Conservation (phyloP, 495 filamentous ascomycete species). For the Aspergillus diversus region DNA sequence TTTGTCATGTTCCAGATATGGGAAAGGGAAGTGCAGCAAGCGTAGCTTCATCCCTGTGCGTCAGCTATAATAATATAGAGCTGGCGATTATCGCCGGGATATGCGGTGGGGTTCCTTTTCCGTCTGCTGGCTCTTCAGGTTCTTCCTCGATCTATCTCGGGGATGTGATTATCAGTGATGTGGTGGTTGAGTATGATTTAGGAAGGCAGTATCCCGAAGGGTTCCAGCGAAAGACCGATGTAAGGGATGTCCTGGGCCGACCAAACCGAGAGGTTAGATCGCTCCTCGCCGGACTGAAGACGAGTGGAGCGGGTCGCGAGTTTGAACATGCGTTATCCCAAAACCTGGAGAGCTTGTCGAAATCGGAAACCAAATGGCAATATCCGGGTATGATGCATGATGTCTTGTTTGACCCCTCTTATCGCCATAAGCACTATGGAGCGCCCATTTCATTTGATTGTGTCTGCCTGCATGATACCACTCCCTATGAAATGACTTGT, state of each 20-base stretch:
- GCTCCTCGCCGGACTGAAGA: conserved; percentile 28
- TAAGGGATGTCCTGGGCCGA: conserved; percentile 34
- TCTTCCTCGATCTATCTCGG: conserved; percentile 40
- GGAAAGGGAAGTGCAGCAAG: conserved; percentile 36
- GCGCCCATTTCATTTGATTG: background rate
- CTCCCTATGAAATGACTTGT: background rate
- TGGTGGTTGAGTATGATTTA: conserved; percentile 43
- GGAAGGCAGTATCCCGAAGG: conserved; percentile 34
- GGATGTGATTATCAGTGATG: conserved; percentile 49
- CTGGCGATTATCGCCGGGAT: conserved; percentile 35
- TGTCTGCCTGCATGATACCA: background rate
- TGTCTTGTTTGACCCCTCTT: conserved; percentile 30
- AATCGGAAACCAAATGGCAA: conserved; percentile 13
- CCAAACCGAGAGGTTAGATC: conserved; percentile 34
- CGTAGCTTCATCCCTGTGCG: conserved; percentile 27
- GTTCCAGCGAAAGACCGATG: conserved; percentile 28
- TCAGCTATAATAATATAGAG: conserved; percentile 32
- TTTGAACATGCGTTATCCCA: conserved; percentile 20
- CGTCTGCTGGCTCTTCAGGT: no score
- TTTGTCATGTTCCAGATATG: conserved; percentile 36
- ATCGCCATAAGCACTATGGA: conserved; percentile 37
- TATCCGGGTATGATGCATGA: conserved; percentile 31
- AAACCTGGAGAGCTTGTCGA: conserved; percentile 13
- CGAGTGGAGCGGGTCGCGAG: conserved; percentile 10
- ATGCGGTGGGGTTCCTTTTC: no score